Percentiles rank a stretch among this genome's conserved stretches.
Conservation (phyloP, 78 protist species). For the Dictyostelium intermedium region DNA sequence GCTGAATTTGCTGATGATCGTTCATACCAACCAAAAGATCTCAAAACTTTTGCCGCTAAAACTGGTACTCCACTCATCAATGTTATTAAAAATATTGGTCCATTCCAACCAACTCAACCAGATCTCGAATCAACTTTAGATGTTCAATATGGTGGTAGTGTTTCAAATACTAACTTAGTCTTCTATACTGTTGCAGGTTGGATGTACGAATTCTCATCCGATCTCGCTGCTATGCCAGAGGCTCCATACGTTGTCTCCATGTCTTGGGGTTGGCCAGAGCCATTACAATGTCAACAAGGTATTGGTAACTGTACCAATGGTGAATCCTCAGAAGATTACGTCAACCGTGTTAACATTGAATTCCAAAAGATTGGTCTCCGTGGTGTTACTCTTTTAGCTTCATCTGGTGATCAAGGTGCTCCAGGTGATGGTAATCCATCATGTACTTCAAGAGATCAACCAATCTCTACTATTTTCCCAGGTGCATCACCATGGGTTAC, state of each 20-base stretch:
- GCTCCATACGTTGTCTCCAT: slow-evolving; percentile 65
- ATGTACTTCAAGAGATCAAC: not conserved
- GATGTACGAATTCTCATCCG: slow-evolving; percentile 62
- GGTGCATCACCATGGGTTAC: slow-evolving; percentile 74
- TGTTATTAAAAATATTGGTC: slow-evolving; percentile 44
- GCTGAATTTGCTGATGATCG: slow-evolving; percentile 66
- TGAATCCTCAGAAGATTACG: slow-evolving; percentile 14
- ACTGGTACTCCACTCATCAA: slow-evolving; percentile 40
- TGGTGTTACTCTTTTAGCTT: slow-evolving; percentile 44
- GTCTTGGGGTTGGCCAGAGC: slow-evolving; percentile 73
- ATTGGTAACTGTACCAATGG: slow-evolving; percentile 1
- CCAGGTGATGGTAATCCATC: slow-evolving; percentile 35
- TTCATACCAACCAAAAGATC: slow-evolving; percentile 52
- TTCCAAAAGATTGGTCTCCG: slow-evolving; percentile 48
- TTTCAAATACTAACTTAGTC: not conserved
- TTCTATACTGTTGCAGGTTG: slow-evolving; percentile 63
- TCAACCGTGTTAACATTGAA: slow-evolving; percentile 43
- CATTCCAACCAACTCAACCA: slow-evolving; percentile 20
- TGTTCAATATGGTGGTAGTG: slow-evolving; percentile 65
- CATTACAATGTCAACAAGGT: slow-evolving; percentile 31
- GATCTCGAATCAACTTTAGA: slow-evolving; percentile 69
- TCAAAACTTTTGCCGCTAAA: slow-evolving; percentile 29
- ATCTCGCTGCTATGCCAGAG: slow-evolving; percentile 2
- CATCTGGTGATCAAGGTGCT: slow-evolving; percentile 78
- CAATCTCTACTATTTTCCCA: slow-evolving; percentile 55